Evolutionary conservation across 23 red algal species (phyloP).

Genomic region (Gracilaria domingensis): DNA sequence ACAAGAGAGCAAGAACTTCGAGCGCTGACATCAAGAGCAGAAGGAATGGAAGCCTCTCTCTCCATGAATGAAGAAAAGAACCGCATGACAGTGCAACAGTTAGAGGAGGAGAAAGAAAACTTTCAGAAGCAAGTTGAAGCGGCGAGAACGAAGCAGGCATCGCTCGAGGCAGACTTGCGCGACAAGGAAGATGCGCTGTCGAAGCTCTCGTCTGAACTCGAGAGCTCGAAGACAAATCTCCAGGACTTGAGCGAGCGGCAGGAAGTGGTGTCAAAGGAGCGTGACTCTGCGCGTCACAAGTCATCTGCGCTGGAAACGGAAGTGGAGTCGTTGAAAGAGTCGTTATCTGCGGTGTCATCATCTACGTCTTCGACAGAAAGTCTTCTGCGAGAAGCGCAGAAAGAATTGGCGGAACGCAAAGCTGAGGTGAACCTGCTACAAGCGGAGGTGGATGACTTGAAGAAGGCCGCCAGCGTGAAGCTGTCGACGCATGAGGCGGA

Average conservation of each 20-base stretch:
- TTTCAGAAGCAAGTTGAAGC: conserved; percentile 15
- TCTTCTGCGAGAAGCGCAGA: conserved; percentile 30
- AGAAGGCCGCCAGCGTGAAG: conserved; percentile 19
- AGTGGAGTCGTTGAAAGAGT: conserved; percentile 28
- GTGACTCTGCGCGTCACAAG: conserved; percentile 16
- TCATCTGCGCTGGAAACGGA: conserved; percentile 41
- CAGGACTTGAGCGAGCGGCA: not conserved
- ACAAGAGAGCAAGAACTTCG: conserved; percentile 11
- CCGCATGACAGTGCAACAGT: conserved; percentile 1
- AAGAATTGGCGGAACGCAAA: conserved; percentile 22
- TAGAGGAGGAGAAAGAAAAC: conserved; percentile 34
- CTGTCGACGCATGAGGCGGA: conserved; percentile 1
- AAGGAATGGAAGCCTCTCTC: conserved; percentile 24
- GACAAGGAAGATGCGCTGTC: conserved; percentile 1
- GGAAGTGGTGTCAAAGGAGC: conserved; percentile 24
- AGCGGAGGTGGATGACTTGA: conserved; percentile 13
- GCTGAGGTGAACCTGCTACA: conserved; percentile 5
- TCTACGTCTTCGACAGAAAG: conserved; percentile 34
- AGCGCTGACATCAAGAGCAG: not conserved
- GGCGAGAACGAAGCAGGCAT: not conserved
- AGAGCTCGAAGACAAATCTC: not conserved
- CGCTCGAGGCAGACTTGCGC: conserved; percentile 1
- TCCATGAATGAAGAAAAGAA: conserved; percentile 3
- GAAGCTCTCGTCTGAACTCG: not conserved
- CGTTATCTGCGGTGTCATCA: conserved; percentile 27